phyloP scores from a whole-genome alignment of 1,284 basidiomycete species.

The Stereum hirsutum region DNA sequence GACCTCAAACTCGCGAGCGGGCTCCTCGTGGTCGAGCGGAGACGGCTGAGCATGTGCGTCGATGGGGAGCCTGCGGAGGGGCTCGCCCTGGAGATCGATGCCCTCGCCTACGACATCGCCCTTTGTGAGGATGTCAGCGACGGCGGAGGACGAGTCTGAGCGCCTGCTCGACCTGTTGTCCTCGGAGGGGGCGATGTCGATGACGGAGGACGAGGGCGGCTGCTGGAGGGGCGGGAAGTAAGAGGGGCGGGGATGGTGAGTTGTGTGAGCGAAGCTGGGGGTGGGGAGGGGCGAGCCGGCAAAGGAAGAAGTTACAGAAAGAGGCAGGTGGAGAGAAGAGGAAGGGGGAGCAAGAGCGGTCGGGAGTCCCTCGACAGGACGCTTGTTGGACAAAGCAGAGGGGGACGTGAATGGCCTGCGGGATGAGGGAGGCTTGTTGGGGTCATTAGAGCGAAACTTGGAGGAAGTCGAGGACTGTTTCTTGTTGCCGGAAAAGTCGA shows the following conservation, averaged over 20 bases:
- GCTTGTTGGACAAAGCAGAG: constrained; percentile 15
- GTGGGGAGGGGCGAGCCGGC: constrained; percentile 13
- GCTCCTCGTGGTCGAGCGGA: constrained; percentile 29
- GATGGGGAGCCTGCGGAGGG: constrained; percentile 42
- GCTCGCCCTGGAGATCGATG: constrained; percentile 52
- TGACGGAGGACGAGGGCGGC: constrained; percentile 16
- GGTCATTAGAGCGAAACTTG: constrained; percentile 18
- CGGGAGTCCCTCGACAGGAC: constrained; percentile 17
- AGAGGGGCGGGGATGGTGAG: constrained; percentile 9
- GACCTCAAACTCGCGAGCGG: constrained; percentile 71
- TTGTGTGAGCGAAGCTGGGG: constrained; percentile 14
- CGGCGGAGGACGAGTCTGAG: constrained; percentile 33
- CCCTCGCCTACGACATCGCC: constrained; percentile 68
- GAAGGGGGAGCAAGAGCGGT: constrained; percentile 5
- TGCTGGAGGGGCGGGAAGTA: constrained; percentile 4
- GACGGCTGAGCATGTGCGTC: constrained; percentile 14
- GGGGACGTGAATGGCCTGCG: constrained; percentile 18
- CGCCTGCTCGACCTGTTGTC: constrained; percentile 23
- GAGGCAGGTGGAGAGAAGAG: constrained; percentile 19
- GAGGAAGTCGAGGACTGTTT: constrained; percentile 12
- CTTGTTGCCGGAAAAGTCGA: constrained; percentile 29
- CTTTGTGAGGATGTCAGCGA: constrained; percentile 58
- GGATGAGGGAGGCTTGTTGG: constrained; percentile 15
- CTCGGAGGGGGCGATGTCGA: constrained; percentile 13
- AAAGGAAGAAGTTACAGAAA: constrained; percentile 17